Evolutionary conservation across 2,329 filamentous ascomycete genomes (phyloP).

Genomic region (Dactylonectria estremocensis): DNA sequence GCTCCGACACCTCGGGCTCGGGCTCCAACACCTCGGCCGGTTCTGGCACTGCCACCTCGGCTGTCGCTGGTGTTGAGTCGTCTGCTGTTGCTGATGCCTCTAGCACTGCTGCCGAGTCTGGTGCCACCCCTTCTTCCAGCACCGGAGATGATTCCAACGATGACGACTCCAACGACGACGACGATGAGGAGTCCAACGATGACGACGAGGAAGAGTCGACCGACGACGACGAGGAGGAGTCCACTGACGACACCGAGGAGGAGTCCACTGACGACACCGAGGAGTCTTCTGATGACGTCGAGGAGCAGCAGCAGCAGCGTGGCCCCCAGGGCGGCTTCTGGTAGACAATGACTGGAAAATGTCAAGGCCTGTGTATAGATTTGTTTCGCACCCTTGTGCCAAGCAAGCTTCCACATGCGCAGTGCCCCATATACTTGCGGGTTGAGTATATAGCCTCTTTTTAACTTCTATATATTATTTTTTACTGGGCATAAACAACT

Average conservation of each 20-base stretch:
- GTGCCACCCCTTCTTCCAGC: not conserved
- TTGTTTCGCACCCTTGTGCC: too few species aligned
- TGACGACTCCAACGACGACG: constrained; percentile 12
- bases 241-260: not conserved
- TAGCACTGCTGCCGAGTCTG: not conserved
- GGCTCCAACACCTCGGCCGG: constrained; percentile 13
- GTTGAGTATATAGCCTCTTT: too few species aligned
- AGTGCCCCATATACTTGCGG: too few species aligned
- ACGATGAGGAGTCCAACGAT: constrained; percentile 10
- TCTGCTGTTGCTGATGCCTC: constrained; percentile 10
- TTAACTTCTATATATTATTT: too few species aligned
- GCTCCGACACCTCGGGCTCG: constrained; percentile 21
- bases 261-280: constrained; percentile 3
- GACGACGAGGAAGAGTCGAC: not conserved
- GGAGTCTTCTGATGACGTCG: constrained; percentile 3
- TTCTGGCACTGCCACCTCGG: constrained; percentile 13
- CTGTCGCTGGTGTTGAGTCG: not conserved
- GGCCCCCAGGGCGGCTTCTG: too few species aligned
- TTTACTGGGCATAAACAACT: too few species aligned
- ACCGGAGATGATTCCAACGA: constrained; percentile 18
- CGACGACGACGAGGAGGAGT: not conserved
- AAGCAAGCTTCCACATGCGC: too few species aligned
- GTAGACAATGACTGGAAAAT: too few species aligned
- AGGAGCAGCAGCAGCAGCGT: not conserved
- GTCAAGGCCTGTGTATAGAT: too few species aligned